These are phyloP conservation scores for Xylaria sp. DNA, from an alignment of 495 filamentous ascomycete species.

Conservation along the genomic window DNA sequence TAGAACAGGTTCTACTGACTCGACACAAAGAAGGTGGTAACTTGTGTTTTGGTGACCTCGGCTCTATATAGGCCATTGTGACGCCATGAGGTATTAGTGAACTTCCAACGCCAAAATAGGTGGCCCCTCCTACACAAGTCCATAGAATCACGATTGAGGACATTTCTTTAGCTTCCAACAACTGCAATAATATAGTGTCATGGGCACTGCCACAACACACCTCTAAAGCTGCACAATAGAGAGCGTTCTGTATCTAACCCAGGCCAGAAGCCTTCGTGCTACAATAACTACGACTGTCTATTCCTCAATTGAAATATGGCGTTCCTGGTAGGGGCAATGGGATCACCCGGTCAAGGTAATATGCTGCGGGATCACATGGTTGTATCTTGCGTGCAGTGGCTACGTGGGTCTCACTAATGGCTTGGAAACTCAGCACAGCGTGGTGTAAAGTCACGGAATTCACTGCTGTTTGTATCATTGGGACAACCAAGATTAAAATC, in stretches of 20 bases:
- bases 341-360: slow-evolving; percentile 66
- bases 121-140: slow-evolving; percentile 55
- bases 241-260: too few relatives aligned
- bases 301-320: too few relatives aligned
- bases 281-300: too few relatives aligned
- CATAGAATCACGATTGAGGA: slow-evolving; percentile 57
- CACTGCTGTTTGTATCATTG: slow-evolving; percentile 65
- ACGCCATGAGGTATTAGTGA: slow-evolving; percentile 61
- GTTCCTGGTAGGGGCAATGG: slow-evolving; percentile 33
- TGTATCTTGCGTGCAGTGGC: slow-evolving; percentile 42
- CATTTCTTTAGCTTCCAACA: slow-evolving; percentile 63
- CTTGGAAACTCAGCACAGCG: slow-evolving; percentile 65
- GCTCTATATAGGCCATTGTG: slow-evolving; percentile 61
- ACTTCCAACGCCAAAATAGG: slow-evolving; percentile 63
- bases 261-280: too few relatives aligned
- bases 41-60: slow-evolving; percentile 68
- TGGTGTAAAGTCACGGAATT: slow-evolving; percentile 64
- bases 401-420: slow-evolving; percentile 67
- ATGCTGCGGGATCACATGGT: slow-evolving; percentile 65
- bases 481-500: slow-evolving; percentile 56
- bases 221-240: too few relatives aligned
- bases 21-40: slow-evolving; percentile 60
- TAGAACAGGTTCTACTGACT: slow-evolving; percentile 55
- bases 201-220: neutral
- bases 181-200: slow-evolving; percentile 62